A percentile compares a stretch with the other conserved stretches of the same genome.
These are phyloP conservation scores for Coniochaeta prunicola DNA, from an alignment of 2,329 filamentous ascomycete genomes.

Conservation along the genomic window DNA sequence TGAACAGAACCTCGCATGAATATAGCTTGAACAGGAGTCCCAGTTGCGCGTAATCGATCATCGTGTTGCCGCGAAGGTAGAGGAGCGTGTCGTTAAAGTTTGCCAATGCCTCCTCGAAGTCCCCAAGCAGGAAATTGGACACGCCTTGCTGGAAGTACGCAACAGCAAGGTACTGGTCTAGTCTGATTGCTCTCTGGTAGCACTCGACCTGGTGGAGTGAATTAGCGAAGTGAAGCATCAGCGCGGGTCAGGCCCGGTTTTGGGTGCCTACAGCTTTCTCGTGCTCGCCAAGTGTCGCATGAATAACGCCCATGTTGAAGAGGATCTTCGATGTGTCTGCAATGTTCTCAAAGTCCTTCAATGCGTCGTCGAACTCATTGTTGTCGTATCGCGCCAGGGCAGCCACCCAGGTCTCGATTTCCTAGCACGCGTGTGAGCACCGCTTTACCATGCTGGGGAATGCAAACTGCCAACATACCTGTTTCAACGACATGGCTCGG, in stretches of 20 bases:
- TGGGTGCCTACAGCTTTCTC: constrained; percentile 72
- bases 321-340: constrained; percentile 95
- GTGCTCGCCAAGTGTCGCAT: constrained; percentile 93
- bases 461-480: constrained; percentile 17
- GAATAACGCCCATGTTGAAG: constrained; percentile 97
- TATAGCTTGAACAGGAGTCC: constrained; percentile 94
- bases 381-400: constrained; percentile 91
- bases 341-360: constrained; percentile 78
- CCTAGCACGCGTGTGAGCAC: constrained; percentile 42
- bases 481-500: constrained; percentile 31
- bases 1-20: constrained; percentile 96
- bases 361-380: constrained; percentile 89
- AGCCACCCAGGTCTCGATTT: constrained; percentile 98
- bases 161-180: constrained; percentile 93
- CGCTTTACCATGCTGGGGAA: background rate
- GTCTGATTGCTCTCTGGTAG: constrained; percentile 82
- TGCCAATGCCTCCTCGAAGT: constrained; percentile 93
- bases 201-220: constrained; percentile 65
- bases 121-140: constrained; percentile 92
- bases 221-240: constrained; percentile 6
- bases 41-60: constrained; percentile 96
- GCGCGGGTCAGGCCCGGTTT: background rate
- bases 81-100: constrained; percentile 98
- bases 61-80: constrained; percentile 90
- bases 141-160: constrained; percentile 98